Evolutionary conservation across 2,329 filamentous ascomycete genomes (phyloP).

Genomic region (Dothistroma pini): DNA sequence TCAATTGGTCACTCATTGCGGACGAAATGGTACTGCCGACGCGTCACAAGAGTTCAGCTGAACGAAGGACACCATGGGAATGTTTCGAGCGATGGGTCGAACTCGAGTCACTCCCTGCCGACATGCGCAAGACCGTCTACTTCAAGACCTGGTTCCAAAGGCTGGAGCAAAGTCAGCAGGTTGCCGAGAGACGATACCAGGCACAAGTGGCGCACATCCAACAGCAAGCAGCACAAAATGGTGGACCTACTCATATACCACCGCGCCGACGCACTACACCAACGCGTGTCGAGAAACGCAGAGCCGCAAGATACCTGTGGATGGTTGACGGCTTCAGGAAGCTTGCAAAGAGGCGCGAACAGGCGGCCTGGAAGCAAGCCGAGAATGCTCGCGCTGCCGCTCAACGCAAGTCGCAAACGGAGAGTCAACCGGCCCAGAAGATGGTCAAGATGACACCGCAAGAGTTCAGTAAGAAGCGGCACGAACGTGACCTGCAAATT

Average conservation of each 20-base stretch:
- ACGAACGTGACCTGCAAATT: slow-evolving; percentile 73
- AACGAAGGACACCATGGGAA: slow-evolving; percentile 93
- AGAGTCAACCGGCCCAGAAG: slow-evolving; percentile 23
- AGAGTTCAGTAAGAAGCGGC: slow-evolving; percentile 85
- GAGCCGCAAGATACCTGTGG: slow-evolving; percentile 80
- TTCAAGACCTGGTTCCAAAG: slow-evolving; percentile 72
- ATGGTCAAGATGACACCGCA: slow-evolving; percentile 67
- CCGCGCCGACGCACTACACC: slow-evolving; percentile 70
- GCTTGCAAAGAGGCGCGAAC: slow-evolving; percentile 88
- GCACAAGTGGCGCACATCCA: slow-evolving; percentile 52
- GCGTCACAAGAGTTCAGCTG: slow-evolving; percentile 75
- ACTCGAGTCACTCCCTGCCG: slow-evolving; percentile 81
- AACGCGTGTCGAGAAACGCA: slow-evolving; percentile 78
- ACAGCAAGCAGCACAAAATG: slow-evolving; percentile 46
- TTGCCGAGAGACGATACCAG: slow-evolving; percentile 56
- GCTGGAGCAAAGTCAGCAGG: slow-evolving; percentile 60
- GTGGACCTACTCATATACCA: slow-evolving; percentile 44
- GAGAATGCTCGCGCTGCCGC: slow-evolving; percentile 67
- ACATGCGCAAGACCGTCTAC: slow-evolving; percentile 94
- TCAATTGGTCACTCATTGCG: slow-evolving; percentile 96
- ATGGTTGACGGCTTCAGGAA: slow-evolving; percentile 95
- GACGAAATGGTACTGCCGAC: slow-evolving; percentile 72
- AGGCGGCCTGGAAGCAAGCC: slow-evolving; percentile 78
- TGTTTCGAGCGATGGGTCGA: slow-evolving; percentile 97
- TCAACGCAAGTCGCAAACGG: slow-evolving; percentile 65